phyloP scores from a whole-genome alignment of 495 filamentous ascomycete species.

The Podospora tetraspora region DNA sequence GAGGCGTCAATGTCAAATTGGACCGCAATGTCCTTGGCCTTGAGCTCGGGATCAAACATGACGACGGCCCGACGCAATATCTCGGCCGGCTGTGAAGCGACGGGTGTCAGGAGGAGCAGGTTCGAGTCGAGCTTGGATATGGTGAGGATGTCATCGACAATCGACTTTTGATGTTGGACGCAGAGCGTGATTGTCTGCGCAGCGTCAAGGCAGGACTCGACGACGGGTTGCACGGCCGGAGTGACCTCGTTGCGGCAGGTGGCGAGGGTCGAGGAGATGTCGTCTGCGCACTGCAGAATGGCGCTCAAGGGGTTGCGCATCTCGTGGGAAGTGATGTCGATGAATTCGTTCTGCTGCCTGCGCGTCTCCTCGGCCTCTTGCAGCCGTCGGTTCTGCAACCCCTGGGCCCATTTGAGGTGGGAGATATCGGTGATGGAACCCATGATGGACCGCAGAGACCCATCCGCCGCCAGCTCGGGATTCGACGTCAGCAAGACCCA shows the following conservation, averaged over 20 bases:
- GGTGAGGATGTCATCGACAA: conserved; percentile 69
- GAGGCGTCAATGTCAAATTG: conserved; percentile 51
- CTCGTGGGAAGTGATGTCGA: conserved; percentile 73
- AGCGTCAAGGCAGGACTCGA: conserved; percentile 25
- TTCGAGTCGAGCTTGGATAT: conserved; percentile 71
- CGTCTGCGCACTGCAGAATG: conserved; percentile 65
- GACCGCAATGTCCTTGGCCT: conserved; percentile 55
- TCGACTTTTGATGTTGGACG: conserved; percentile 66
- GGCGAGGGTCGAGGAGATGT: conserved; percentile 50
- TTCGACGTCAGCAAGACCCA: conserved; percentile 63
- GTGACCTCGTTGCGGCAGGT: conserved; percentile 27
- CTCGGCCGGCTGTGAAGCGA: conserved; percentile 52
- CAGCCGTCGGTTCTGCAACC: conserved; percentile 50
- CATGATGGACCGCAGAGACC: conserved; percentile 55
- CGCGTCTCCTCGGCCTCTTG: conserved; percentile 55
- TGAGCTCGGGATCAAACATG: conserved; percentile 63
- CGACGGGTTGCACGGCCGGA: neutral
- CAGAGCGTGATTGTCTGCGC: conserved; percentile 63
- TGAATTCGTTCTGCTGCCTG: conserved; percentile 61
- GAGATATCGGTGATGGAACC: conserved; percentile 50
- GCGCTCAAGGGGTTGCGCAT: conserved; percentile 69
- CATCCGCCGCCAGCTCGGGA: conserved; percentile 50
- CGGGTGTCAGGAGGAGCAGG: conserved; percentile 59
- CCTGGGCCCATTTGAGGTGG: conserved; percentile 54
- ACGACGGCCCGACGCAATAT: conserved; percentile 53